Evolutionary conservation across 2,329 filamentous ascomycete genomes (phyloP).

Genomic region (Alternaria tenuissima): DNA sequence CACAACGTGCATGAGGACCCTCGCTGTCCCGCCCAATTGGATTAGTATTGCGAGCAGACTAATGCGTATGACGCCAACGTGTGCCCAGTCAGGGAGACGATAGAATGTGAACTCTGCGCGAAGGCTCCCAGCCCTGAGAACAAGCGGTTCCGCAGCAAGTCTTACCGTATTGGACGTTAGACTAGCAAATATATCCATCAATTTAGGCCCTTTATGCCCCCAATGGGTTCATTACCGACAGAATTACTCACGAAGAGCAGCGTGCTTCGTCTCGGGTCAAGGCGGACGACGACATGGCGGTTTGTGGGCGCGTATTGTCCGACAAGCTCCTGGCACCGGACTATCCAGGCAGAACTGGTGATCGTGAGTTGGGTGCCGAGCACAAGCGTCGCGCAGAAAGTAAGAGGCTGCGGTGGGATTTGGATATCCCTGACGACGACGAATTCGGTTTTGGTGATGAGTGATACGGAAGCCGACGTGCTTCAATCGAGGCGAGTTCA

Average conservation of each 20-base stretch:
- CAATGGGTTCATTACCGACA: neutral
- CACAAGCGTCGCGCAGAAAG: neutral
- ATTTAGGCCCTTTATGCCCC: no score
- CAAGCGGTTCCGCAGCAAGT: no score
- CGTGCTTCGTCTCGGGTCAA: neutral
- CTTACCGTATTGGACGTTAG: no score
- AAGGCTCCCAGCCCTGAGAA: no score
- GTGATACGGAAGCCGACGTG: neutral
- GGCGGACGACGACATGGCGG: neutral
- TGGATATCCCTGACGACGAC: neutral
- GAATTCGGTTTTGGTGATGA: neutral
- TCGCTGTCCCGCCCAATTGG: no score
- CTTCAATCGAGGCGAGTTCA: neutral
- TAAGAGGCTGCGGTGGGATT: neutral
- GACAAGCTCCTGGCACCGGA: neutral
- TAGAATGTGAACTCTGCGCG: no score
- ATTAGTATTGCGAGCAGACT: no score
- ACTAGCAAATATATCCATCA: no score
- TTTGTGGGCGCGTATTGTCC: neutral
- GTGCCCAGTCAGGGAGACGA: no score
- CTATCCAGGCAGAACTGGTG: neutral
- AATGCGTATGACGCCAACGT: no score
- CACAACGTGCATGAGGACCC: no score
- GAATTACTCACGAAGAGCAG: neutral
- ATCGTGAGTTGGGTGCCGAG: neutral